Evolutionary conservation across 164 flowering plant genomes (phyloP), one percentile per base, ranked within the genome.

Genomic region (Taxillus chinensis): DNA sequence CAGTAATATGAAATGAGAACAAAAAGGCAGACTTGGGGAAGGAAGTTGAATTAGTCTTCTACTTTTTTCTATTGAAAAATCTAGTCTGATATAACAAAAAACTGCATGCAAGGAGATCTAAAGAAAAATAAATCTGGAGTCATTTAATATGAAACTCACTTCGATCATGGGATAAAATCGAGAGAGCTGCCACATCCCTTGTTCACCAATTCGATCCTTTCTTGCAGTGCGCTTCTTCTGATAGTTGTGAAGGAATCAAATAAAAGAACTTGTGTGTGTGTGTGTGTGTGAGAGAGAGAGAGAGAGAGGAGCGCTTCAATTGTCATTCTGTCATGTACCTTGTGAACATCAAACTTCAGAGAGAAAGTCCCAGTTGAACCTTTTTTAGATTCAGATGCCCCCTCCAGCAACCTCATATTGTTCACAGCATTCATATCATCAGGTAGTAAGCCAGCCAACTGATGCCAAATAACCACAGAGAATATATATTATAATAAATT

Each of bases 131-230:
- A 27, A 0, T 27, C 1, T 27, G 27, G 27, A 27, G 27, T 27
- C 27, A 27, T 27, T 27, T 27, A 27, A 27, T 27, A 27, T 27
- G 27, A 27, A 27, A 46, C 50, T 12, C 75, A 95, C 99, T 95
- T 95, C 99, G 68, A 95, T 75, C 81, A 89, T 73, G 45, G 98
- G 99, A 66, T 89, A 95, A 80, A 95, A 95, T 41, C 92, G 81
- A 45, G 87, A 91, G 13, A 95, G 74, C 54, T 82, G 87, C 99
- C 99, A 95, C 40, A 79, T 71, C 80, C 82, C 87, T 72, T 86
- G 87, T 71, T 83, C 92, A 42, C 78, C 85, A 41, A 71, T 57
- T 27, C 86, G 82, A 9, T 91, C 98, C 77, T 87, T 87, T 72
- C 98, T 86, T 42, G 79, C 84, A 61, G 83, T 93, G 70, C 80